Percentiles rank a stretch among this genome's conserved stretches.
These are phyloP conservation scores for Delitschia confertaspora DNA, from an alignment of 495 filamentous ascomycete genomes.

Conservation along the genomic window DNA sequence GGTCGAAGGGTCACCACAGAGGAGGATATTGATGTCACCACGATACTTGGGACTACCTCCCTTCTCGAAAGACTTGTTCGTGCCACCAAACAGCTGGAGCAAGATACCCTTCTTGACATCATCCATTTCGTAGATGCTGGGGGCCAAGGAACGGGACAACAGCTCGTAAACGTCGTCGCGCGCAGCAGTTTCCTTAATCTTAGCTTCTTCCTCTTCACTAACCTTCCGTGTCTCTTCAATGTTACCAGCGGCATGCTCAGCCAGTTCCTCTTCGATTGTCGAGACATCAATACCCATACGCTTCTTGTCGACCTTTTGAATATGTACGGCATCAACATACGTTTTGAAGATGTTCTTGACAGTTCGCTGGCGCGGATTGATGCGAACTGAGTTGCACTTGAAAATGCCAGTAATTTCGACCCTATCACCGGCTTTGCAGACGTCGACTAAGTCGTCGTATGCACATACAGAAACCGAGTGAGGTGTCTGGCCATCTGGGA, in stretches of 20 bases:
- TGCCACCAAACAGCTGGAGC: conserved; percentile 91
- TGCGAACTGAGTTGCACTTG: conserved; percentile 86
- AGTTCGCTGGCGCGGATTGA: conserved; percentile 84
- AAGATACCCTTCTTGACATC: conserved; percentile 98
- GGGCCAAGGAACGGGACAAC: conserved; percentile 81
- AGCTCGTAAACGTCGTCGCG: conserved; percentile 90
- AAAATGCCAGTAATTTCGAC: conserved; percentile 96
- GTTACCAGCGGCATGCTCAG: conserved; percentile 62
- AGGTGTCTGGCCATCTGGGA: conserved; percentile 94
- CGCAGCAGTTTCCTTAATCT: conserved; percentile 72
- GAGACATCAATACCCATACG: conserved; percentile 85
- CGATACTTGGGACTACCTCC: conserved; percentile 91
- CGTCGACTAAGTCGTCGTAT: conserved; percentile 93
- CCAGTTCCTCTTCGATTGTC: conserved; percentile 78
- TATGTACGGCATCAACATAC: conserved; percentile 88
- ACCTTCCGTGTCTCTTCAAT: conserved; percentile 77
- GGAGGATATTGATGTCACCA: conserved; percentile 92
- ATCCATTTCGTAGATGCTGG: conserved; percentile 95
- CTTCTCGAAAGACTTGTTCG: conserved; percentile 97
- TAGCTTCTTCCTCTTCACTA: conserved; percentile 80
- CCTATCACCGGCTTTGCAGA: conserved; percentile 94
- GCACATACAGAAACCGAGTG: conserved; percentile 95
- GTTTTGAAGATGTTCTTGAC: conserved; percentile 97
- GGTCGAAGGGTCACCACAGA: conserved; percentile 95
- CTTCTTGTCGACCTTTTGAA: conserved; percentile 92